Evolutionary conservation across 768 basidiomycete species (phyloP).

Genomic region (Hypholoma sublateritium): DNA sequence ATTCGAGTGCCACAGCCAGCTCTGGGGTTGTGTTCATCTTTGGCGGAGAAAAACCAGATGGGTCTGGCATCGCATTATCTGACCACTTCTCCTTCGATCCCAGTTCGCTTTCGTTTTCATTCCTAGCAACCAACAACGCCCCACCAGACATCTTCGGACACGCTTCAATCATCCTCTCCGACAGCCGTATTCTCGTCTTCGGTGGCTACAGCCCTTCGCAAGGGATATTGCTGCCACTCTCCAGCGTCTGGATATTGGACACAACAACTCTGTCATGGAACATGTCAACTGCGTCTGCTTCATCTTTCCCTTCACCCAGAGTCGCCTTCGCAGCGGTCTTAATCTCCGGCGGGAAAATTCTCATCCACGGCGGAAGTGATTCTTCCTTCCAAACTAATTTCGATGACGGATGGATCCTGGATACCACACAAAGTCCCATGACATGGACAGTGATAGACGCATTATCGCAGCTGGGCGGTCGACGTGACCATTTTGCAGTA

Average conservation of each 20-base stretch:
- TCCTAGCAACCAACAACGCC: constrained; percentile 51
- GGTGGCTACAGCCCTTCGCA: constrained; percentile 65
- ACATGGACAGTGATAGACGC: constrained; percentile 54
- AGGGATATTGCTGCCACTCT: constrained; percentile 51
- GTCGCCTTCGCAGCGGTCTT: constrained; percentile 59
- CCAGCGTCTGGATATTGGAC: constrained; percentile 63
- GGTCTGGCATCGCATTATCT: constrained; percentile 59
- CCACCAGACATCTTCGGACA: constrained; percentile 78
- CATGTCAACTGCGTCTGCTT: constrained; percentile 32
- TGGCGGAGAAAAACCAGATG: constrained; percentile 84
- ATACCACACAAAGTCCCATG: constrained; percentile 54
- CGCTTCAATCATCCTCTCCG: constrained; percentile 61
- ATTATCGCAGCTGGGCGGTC: constrained; percentile 57
- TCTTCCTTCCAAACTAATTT: constrained; percentile 50
- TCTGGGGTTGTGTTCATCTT: constrained; percentile 64
- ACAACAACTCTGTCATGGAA: constrained; percentile 57
- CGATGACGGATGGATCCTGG: constrained; percentile 71
- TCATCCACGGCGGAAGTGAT: constrained; percentile 82
- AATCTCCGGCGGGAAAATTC: constrained; percentile 50
- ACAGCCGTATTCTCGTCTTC: constrained; percentile 70
- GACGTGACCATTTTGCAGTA: constrained; percentile 77
- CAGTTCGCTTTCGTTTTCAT: constrained; percentile 46
- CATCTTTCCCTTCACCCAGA: constrained; percentile 53
- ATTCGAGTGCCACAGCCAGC: constrained; percentile 52
- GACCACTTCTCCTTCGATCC: constrained; percentile 68